Conservation (phyloP, 1,284 basidiomycete genomes). For the Phellinidium pouzarii region DNA sequence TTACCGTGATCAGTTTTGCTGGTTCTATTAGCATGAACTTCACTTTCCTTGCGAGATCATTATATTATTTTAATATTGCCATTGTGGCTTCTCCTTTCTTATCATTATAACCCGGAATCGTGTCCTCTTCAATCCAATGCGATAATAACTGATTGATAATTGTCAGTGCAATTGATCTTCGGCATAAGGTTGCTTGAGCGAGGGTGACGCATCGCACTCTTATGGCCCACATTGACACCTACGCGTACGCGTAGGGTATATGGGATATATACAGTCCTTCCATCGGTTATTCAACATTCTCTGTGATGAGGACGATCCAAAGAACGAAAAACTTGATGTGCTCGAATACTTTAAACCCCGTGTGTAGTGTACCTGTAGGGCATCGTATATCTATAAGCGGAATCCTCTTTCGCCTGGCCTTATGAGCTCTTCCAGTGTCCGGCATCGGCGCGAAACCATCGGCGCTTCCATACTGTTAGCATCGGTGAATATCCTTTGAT, state of each 20-base stretch:
- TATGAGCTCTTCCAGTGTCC: not conserved
- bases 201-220: too few species aligned
- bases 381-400: not conserved
- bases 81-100: too few species aligned
- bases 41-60: too few species aligned
- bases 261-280: slow-evolving; percentile 1
- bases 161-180: too few species aligned
- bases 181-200: too few species aligned
- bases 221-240: not conserved
- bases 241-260: slow-evolving; percentile 1
- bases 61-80: too few species aligned
- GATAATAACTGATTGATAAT: too few species aligned
- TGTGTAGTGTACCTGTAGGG: not conserved
- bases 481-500: too few species aligned
- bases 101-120: too few species aligned
- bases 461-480: not conserved
- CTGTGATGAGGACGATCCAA: not conserved
- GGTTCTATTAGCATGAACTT: too few species aligned
- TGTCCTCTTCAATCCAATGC: too few species aligned
- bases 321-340: not conserved
- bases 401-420: not conserved
- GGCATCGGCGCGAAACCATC: not conserved
- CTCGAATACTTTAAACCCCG: not conserved
- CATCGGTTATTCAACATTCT: not conserved
- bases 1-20: too few species aligned